Evolutionary conservation across 225 moss, liverwort and hornwort species (phyloP).

Genomic region (Ulota crispa): DNA sequence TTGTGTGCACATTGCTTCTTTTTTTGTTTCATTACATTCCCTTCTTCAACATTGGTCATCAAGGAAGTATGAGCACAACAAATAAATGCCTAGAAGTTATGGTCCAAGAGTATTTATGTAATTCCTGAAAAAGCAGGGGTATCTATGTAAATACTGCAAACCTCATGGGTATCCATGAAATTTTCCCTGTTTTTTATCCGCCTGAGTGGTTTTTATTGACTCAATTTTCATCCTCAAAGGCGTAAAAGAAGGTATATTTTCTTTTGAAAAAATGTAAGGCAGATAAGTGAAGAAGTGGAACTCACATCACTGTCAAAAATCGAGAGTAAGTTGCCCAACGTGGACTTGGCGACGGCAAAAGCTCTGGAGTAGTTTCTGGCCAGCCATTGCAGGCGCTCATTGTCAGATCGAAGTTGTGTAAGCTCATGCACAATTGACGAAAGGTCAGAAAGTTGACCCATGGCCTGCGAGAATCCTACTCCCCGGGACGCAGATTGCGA

Average conservation of each 20-base stretch:
- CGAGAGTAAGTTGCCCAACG: slow-evolving; percentile 47
- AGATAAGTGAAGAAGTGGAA: not conserved
- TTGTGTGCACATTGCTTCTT: too few species aligned
- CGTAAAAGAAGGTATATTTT: not conserved
- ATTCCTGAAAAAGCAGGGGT: too few species aligned
- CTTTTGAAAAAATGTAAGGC: not conserved
- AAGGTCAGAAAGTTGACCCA: slow-evolving; percentile 44
- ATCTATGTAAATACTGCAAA: too few species aligned
- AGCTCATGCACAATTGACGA: slow-evolving; percentile 48
- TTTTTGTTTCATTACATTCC: too few species aligned
- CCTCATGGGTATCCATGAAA: not conserved
- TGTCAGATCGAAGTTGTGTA: slow-evolving; percentile 41
- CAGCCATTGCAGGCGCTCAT: slow-evolving; percentile 58
- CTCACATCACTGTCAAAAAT: slow-evolving; percentile 51
- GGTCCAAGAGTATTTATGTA: too few species aligned
- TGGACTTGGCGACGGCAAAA: slow-evolving; percentile 41
- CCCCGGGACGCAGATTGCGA: slow-evolving; percentile 47
- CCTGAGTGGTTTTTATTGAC: not conserved
- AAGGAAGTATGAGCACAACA: too few species aligned
- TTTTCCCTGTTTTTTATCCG: not conserved
- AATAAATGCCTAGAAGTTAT: too few species aligned
- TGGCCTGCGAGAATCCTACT: slow-evolving; percentile 30
- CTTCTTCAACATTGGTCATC: too few species aligned
- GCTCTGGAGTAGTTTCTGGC: slow-evolving; percentile 48
- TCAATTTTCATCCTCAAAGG: not conserved